Base-by-base conservation (phyloP, 495 filamentous ascomycete genomes). In the Penicillium diatomitis region DNA sequence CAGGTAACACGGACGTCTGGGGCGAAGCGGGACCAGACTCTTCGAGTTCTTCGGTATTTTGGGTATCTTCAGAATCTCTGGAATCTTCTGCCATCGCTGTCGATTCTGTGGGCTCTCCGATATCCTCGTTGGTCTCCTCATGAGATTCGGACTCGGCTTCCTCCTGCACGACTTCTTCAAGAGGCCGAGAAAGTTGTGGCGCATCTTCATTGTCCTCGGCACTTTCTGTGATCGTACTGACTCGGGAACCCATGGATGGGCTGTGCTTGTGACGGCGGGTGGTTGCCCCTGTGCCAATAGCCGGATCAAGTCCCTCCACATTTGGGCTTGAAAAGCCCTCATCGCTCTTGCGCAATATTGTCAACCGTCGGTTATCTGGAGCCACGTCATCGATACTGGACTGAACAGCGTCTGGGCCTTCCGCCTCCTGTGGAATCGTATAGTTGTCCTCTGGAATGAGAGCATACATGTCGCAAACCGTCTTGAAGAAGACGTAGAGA, bases 401-500 rank as follows among this genome's bases (percentile, higher is more conserved):
- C 40, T 59, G 68, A 46, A 83, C 74, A 32, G 63, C 61, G 51
- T 75, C 77, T 1, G 86, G 58, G 8, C 89, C 91, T 61, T 97
- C 92, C 3, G 94, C 94, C 62, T 97, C 90, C 8, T 84, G 79
- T 2, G 92, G 91, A 44, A 98, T 82, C 38, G 94, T 97, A 67
- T 96, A 95, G 61, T 90, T 96, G 63, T 97, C 92, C 47, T 88
- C 81, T 2, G 88, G 88, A 40, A 98, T 84, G 31, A 97, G 77
- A 37, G 80, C 77, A 65, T 96, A 97, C 55, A 80, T 75, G 58
- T 97, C 92, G 58, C 90, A 96, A 32, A 97, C 90, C 0, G 85
- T 94, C 75, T 96, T 97, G 75, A 97, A 97, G 51, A 98, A 85
- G 36, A 92, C 76, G 63, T 97, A 98, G 2, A 98, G 67, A 7